A percentile compares a stretch with the other conserved stretches of the same genome.
phyloP scores from a whole-genome alignment of 169 alveolate genomes.

The Babesia ovis region DNA sequence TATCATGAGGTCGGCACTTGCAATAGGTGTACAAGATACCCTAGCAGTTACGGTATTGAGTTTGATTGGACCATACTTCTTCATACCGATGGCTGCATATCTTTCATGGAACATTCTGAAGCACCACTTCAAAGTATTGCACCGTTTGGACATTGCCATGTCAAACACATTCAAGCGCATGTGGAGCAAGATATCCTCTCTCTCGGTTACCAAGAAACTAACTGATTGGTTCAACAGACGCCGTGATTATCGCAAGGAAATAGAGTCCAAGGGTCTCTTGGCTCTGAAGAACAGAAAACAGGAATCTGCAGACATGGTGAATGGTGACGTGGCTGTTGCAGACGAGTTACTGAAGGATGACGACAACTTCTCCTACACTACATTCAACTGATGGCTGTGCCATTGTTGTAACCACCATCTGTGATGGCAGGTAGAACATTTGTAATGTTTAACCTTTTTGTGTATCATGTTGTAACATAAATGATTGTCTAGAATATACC shows the following conservation, averaged over 20 bases:
- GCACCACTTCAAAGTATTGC: conserved; percentile 75
- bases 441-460: conserved; percentile 17
- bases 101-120: conserved; percentile 76
- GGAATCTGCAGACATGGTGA: background rate
- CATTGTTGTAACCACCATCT: background rate
- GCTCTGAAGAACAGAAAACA: conserved; percentile 21
- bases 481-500: too few species aligned
- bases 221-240: conserved; percentile 66
- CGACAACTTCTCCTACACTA: conserved; percentile 37
- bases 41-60: conserved; percentile 77
- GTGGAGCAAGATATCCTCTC: conserved; percentile 72
- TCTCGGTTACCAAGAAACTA: conserved; percentile 60
- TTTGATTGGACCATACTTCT: conserved; percentile 75
- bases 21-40: conserved; percentile 70
- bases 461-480: too few species aligned
- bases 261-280: conserved; percentile 43
- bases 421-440: conserved; percentile 7
- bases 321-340: conserved; percentile 12
- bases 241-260: conserved; percentile 60
- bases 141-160: conserved; percentile 76
- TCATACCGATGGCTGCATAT: conserved; percentile 77
- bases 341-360: conserved; percentile 28
- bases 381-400: conserved; percentile 34
- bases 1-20: conserved; percentile 60
- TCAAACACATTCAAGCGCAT: conserved; percentile 63